A percentile compares a stretch with the other conserved stretches of the same genome.
phyloP scores from a whole-genome alignment of 495 filamentous ascomycete genomes.

The Podospora sp. region DNA sequence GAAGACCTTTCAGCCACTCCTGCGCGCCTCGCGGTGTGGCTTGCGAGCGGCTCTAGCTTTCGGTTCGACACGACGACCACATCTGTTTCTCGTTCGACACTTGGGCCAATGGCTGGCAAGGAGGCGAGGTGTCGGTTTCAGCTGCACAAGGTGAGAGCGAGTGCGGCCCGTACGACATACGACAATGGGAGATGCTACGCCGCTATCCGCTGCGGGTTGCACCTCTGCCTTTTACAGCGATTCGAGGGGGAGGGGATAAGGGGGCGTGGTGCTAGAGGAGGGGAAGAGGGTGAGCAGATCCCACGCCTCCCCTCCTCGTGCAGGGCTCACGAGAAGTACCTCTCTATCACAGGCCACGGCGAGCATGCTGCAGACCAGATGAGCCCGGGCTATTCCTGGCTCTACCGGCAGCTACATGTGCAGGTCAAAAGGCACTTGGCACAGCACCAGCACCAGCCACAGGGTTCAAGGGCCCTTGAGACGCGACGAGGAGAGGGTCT shows the following conservation, averaged over 20 bases:
- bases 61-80: neutral
- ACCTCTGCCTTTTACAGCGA: neutral
- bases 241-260: neutral
- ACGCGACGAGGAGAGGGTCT: neutral
- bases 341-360: conserved; percentile 1
- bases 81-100: neutral
- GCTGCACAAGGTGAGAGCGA: neutral
- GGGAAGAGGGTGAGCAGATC: neutral
- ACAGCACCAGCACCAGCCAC: conserved; percentile 14
- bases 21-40: neutral
- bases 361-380: neutral
- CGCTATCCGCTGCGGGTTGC: neutral
- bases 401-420: neutral
- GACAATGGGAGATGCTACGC: neutral
- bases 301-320: neutral
- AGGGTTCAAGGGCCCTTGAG: conserved; percentile 1
- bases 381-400: conserved; percentile 3
- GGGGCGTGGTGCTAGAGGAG: neutral
- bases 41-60: neutral
- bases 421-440: neutral
- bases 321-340: conserved; percentile 4
- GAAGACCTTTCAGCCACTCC: conserved; percentile 3
- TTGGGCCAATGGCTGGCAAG: neutral
- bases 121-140: conserved; percentile 2
- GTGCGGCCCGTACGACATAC: neutral